phyloP scores from a whole-genome alignment of 345 rosid genomes.

The Orychophragmus violaceus region DNA sequence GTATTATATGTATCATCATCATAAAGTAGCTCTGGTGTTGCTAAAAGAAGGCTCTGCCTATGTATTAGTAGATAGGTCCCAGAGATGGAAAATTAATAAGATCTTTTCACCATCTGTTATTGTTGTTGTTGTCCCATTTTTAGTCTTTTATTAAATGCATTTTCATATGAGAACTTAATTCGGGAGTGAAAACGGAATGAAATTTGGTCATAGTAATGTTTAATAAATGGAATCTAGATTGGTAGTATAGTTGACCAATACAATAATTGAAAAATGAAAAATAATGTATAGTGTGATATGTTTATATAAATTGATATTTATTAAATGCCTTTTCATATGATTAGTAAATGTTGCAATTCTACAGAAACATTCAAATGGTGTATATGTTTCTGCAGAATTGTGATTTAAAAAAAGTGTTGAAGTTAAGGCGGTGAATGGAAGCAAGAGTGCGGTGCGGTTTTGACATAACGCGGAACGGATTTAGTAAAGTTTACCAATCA shows the following conservation, averaged over 20 bases:
- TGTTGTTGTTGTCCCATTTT: background rate
- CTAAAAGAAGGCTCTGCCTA: background rate
- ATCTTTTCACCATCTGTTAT: background rate
- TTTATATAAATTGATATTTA: no score
- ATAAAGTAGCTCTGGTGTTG: conserved; percentile 2
- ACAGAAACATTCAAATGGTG: background rate
- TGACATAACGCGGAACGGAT: no score
- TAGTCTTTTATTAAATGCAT: background rate
- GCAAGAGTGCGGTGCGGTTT: no score
- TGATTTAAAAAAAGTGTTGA: no score
- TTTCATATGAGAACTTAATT: background rate
- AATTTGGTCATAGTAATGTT: background rate
- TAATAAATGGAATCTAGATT: background rate
- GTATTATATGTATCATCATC: conserved; percentile 4
- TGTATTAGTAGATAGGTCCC: conserved; percentile 1
- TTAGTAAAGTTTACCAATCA: no score
- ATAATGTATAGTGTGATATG: no score
- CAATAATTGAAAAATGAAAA: background rate
- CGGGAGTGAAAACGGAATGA: background rate
- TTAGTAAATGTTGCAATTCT: background rate
- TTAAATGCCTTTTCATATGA: no score
- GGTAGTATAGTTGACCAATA: background rate
- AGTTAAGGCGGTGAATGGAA: no score
- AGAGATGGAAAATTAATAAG: background rate
- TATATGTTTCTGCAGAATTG: no score